Evolutionary conservation across 129 eudicot genomes (phyloP).

Genomic region (Escallonia rubra): DNA sequence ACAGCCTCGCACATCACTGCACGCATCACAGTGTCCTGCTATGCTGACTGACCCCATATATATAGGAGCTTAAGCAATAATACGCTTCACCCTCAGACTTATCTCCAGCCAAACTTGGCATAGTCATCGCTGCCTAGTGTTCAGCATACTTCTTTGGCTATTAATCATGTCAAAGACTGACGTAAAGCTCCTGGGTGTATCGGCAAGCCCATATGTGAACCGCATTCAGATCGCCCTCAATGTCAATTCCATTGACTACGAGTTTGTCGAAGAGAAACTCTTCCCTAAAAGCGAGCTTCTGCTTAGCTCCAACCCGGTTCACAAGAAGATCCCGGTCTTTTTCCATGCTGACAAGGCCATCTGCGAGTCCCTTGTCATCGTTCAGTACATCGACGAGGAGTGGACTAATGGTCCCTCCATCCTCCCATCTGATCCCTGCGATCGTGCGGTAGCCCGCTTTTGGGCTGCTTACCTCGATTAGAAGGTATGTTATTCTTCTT

Average conservation of each 20-base stretch:
- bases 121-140: no score
- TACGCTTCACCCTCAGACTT: no score
- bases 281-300: conserved; percentile 23
- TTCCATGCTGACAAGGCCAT: background rate
- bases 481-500: background rate
- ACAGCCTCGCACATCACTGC: no score
- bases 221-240: conserved; percentile 13
- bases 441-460: conserved; percentile 21
- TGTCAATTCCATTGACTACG: conserved; percentile 19
- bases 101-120: no score
- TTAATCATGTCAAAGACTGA: no score
- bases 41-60: no score
- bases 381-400: conserved; percentile 12
- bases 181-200: conserved; percentile 16
- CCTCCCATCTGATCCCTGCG: conserved; percentile 23
- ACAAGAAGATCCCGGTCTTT: conserved; percentile 3
- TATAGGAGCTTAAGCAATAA: no score
- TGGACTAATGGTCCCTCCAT: conserved; percentile 7
- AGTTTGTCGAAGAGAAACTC: conserved; percentile 4
- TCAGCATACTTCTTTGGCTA: no score
- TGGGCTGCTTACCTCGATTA: conserved; percentile 10
- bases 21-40: no score
- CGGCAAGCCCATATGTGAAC: conserved; percentile 25
- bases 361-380: conserved; percentile 24
- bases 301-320: conserved; percentile 29